phyloP scores from a whole-genome alignment of 2,329 filamentous ascomycete genomes.

The Ophiocordyceps camponoti-leonardi region DNA sequence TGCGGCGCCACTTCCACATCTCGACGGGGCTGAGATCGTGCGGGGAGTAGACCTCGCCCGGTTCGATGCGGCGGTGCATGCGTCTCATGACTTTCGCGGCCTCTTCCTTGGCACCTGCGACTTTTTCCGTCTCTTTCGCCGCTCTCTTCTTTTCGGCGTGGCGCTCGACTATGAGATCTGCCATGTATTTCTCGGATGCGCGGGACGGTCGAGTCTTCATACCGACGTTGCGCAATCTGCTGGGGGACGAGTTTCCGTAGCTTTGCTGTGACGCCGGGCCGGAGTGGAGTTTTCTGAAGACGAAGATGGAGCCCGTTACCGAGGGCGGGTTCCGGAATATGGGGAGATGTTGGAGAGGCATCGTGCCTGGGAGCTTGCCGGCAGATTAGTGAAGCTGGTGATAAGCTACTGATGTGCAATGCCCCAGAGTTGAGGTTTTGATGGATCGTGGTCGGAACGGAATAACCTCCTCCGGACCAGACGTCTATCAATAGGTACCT shows the following conservation, averaged over 20 bases:
- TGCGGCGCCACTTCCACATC: constrained; percentile 62
- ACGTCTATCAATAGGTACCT: no score
- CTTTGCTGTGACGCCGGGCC: no score
- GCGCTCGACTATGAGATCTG: background rate
- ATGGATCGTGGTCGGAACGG: background rate
- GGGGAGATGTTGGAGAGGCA: no score
- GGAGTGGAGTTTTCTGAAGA: no score
- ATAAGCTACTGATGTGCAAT: background rate
- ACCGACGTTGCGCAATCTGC: no score
- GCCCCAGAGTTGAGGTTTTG: background rate
- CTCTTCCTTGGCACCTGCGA: constrained; percentile 13
- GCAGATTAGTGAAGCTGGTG: no score
- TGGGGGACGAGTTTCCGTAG: no score
- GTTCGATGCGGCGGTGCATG: constrained; percentile 52
- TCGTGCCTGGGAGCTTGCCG: no score
- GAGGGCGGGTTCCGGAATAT: no score
- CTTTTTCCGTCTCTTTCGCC: background rate
- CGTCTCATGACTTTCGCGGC: constrained; percentile 40
- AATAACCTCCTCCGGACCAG: background rate
- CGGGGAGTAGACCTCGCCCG: constrained; percentile 79
- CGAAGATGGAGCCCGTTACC: no score
- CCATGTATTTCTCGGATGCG: background rate
- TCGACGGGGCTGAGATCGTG: constrained; percentile 68
- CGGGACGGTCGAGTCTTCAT: no score
- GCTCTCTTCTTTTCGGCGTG: background rate